A percentile compares a stretch with the other conserved stretches of the same genome.
These are phyloP conservation scores for Fraxinus angustifolia DNA, from an alignment of 305 asterid species.

Conservation along the genomic window DNA sequence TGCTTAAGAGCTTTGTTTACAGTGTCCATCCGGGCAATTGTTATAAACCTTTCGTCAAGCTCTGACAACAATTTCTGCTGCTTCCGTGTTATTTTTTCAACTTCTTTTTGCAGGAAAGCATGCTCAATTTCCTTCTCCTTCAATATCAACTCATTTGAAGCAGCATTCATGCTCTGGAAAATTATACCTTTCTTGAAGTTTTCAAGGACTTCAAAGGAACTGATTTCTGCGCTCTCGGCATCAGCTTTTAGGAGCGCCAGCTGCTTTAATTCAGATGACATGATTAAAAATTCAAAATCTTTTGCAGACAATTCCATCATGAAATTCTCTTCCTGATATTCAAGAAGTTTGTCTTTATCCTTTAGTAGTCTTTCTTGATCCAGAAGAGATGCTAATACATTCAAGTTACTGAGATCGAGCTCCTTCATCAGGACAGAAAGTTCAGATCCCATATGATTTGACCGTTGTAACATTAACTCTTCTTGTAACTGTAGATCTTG, in stretches of 20 bases:
- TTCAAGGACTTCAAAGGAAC: slow-evolving; percentile 45
- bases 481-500: slow-evolving; percentile 65
- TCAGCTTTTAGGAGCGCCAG: slow-evolving; percentile 37
- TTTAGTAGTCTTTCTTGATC: slow-evolving; percentile 60
- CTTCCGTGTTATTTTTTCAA: slow-evolving; percentile 31
- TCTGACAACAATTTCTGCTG: slow-evolving; percentile 27
- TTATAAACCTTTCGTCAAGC: slow-evolving; percentile 26
- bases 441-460: slow-evolving; percentile 75
- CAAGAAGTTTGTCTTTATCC: slow-evolving; percentile 54
- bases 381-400: slow-evolving; percentile 44
- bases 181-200: slow-evolving; percentile 47
- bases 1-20: slow-evolving; percentile 34
- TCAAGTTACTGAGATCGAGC: slow-evolving; percentile 59
- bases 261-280: slow-evolving; percentile 59
- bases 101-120: slow-evolving; percentile 19
- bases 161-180: slow-evolving; percentile 55
- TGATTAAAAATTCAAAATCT: slow-evolving; percentile 53
- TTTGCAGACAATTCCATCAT: slow-evolving; percentile 51
- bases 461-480: slow-evolving; percentile 77
- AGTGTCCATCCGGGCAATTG: slow-evolving; percentile 25
- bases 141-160: slow-evolving; percentile 47
- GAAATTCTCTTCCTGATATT: slow-evolving; percentile 55
- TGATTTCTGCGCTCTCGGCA: slow-evolving; percentile 30
- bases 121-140: slow-evolving; percentile 48
- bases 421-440: slow-evolving; percentile 64